phyloP scores from a whole-genome alignment of 306 rosid genomes.

The Citrullus mucosospermus region DNA sequence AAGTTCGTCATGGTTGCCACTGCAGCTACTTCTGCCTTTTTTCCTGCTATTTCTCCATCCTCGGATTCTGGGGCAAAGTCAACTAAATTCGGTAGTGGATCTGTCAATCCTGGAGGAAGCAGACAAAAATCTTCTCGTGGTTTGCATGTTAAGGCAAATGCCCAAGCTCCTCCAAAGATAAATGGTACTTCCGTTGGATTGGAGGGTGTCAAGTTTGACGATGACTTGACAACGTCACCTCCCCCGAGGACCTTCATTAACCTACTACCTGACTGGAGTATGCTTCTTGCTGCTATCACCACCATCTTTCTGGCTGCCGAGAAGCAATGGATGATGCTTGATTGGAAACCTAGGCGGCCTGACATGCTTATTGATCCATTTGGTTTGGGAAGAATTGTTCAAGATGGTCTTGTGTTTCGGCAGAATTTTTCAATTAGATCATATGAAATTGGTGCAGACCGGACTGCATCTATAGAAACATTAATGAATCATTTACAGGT shows the following conservation, averaged over 20 bases:
- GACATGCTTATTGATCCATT: conserved; percentile 90
- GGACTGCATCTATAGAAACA: conserved; percentile 95
- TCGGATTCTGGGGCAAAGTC: conserved; percentile 36
- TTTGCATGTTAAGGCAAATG: conserved; percentile 74
- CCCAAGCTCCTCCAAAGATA: conserved; percentile 84
- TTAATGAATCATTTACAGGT: conserved; percentile 98
- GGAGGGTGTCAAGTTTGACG: conserved; percentile 48
- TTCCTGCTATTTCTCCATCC: conserved; percentile 51
- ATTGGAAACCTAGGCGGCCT: conserved; percentile 94
- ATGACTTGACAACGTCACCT: conserved; percentile 39
- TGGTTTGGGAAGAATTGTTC: conserved; percentile 85
- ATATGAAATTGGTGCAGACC: conserved; percentile 98
- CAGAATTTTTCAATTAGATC: conserved; percentile 94
- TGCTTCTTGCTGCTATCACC: conserved; percentile 99
- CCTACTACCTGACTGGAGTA: conserved; percentile 97
- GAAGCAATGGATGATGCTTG: conserved; percentile 99
- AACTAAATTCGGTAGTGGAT: conserved; percentile 35
- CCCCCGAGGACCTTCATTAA: conserved; percentile 85
- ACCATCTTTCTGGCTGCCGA: conserved; percentile 98
- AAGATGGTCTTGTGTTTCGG: conserved; percentile 88
- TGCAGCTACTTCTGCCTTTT: conserved; percentile 59
- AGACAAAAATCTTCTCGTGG: conserved; percentile 50
- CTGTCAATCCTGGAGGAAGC: conserved; percentile 33
- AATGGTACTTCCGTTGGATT: conserved; percentile 59
- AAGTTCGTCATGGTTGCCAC: conserved; percentile 79